phyloP scores from a whole-genome alignment of 2,329 filamentous ascomycete species.

The Neurospora sp. region DNA sequence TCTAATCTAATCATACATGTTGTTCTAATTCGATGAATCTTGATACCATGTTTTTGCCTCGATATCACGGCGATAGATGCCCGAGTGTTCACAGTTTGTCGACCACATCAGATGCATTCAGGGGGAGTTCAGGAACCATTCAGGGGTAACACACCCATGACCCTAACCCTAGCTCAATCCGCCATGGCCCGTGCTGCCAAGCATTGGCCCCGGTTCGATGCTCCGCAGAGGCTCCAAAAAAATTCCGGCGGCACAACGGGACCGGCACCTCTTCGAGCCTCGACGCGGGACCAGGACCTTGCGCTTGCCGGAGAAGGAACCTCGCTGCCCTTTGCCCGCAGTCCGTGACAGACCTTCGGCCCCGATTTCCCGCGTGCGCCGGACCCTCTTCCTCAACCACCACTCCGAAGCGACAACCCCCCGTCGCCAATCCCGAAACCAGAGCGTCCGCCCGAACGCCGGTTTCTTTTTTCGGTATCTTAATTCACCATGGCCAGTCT shows the following conservation, averaged over 20 bases:
- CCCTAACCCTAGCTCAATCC: background rate
- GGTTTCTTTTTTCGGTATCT: background rate
- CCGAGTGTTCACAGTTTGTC: background rate
- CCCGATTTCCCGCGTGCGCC: slow-evolving; percentile 5
- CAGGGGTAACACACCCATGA: background rate
- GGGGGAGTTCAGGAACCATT: background rate
- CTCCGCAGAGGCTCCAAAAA: background rate
- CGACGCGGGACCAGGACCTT: background rate
- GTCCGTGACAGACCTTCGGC: background rate
- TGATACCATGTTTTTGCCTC: background rate
- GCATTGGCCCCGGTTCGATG: background rate
- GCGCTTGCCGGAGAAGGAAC: background rate
- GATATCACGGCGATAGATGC: background rate
- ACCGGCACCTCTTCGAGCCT: background rate
- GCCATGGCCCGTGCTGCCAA: background rate
- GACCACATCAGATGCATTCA: background rate
- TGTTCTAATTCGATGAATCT: background rate
- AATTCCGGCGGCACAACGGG: background rate
- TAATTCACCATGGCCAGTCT: slow-evolving; percentile 17
- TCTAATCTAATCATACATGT: background rate
- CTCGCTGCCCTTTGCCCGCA: background rate
- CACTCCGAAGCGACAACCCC: background rate
- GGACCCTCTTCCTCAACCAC: background rate
- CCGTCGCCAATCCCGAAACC: background rate
- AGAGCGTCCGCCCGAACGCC: background rate